Conservation (phyloP, 23 red algal genomes). For the Pyropia yezoensis region DNA sequence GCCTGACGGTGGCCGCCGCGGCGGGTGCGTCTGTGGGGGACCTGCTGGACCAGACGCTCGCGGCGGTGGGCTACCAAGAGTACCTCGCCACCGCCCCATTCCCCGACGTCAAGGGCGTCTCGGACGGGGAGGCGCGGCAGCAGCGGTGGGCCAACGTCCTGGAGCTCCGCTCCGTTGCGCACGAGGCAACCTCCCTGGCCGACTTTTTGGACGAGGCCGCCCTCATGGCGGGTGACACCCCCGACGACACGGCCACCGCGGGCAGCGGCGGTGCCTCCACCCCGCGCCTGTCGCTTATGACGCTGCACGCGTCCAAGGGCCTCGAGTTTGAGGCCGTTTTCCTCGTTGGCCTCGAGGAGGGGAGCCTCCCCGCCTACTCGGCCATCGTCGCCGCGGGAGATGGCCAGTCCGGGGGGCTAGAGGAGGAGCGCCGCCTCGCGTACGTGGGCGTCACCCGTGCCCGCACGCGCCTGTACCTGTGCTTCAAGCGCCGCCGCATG, state of each 20-base stretch:
- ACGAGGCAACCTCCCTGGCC: background rate
- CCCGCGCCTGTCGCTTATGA: conserved; percentile 45
- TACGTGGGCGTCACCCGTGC: conserved; percentile 85
- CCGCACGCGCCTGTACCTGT: conserved; percentile 19
- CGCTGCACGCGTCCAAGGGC: conserved; percentile 72
- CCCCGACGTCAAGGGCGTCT: background rate
- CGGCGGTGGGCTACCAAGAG: background rate
- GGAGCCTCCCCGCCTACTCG: conserved; percentile 18
- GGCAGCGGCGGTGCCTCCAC: background rate
- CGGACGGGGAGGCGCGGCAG: conserved; percentile 11
- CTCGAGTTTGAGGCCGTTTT: conserved; percentile 74
- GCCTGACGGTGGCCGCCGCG: no score
- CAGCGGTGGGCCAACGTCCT: conserved; percentile 36
- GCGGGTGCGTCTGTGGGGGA: no score
- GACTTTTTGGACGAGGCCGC: conserved; percentile 39
- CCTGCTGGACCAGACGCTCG: background rate
- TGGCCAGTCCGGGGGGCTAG: background rate
- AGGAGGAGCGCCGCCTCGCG: conserved; percentile 66
- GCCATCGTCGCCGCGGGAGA: background rate
- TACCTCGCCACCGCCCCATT: background rate
- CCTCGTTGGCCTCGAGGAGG: conserved; percentile 52
- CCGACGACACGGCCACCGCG: background rate
- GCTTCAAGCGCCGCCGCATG: background rate
- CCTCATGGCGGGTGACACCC: conserved; percentile 17
- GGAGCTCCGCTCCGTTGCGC: conserved; percentile 23